phyloP scores from a whole-genome alignment of 495 filamentous ascomycete species.

The Parachaetomium inaequale region DNA sequence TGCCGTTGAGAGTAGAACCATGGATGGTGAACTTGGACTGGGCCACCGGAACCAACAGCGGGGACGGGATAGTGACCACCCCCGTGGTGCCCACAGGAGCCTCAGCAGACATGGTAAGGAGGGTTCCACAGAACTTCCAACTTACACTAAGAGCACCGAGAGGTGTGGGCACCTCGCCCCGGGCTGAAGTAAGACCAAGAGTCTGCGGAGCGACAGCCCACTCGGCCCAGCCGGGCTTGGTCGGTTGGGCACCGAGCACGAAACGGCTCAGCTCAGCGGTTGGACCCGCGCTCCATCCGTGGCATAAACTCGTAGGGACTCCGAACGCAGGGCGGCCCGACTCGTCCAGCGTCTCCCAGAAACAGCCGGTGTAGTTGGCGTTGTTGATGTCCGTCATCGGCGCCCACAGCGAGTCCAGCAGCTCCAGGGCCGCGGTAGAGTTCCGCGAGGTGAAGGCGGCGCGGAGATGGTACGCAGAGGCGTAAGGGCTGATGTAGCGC shows the following conservation, averaged over 20 bases:
- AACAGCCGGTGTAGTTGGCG: conserved; percentile 1
- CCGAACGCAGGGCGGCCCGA: background rate
- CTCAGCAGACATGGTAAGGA: background rate
- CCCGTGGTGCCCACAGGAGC: background rate
- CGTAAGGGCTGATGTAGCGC: conserved; percentile 5
- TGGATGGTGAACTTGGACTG: background rate
- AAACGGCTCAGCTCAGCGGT: conserved; percentile 3
- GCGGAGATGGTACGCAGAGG: background rate
- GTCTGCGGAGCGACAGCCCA: background rate
- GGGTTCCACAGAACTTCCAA: conserved; percentile 3
- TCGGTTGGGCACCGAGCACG: conserved; percentile 1
- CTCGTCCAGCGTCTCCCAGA: conserved; percentile 1
- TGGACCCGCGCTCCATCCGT: background rate
- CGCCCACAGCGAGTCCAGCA: background rate
- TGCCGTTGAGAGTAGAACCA: conserved; percentile 1
- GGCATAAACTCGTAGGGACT: background rate
- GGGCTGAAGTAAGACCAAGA: background rate
- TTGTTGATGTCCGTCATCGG: background rate
- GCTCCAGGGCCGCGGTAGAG: background rate
- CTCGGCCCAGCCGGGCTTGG: conserved; percentile 2
- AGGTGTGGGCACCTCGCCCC: background rate
- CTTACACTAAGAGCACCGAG: background rate
- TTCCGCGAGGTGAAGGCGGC: background rate
- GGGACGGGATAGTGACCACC: background rate
- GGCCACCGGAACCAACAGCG: background rate